Conservation (phyloP, 139 green algal species). For the Chlorella sp. region DNA sequence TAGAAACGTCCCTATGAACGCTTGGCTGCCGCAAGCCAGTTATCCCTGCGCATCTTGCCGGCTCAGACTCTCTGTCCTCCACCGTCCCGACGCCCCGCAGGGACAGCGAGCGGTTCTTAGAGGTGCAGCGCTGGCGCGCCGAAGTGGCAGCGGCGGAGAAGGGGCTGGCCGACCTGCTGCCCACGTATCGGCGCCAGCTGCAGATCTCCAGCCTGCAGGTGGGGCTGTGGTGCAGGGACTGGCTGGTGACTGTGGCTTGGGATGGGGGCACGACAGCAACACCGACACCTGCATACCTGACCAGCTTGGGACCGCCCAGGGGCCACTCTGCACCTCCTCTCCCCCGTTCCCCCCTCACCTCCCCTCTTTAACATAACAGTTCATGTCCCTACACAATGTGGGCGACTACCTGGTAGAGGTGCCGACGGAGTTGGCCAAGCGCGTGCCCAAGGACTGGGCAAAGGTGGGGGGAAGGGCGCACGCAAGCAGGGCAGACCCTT, state of each 20-base stretch:
- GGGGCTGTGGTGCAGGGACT: not conserved
- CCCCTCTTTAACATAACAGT: too few species aligned
- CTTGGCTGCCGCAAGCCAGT: not conserved
- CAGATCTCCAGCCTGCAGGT: slow-evolving; percentile 40
- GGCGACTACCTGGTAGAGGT: slow-evolving; percentile 82
- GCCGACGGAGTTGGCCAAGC: slow-evolving; percentile 47
- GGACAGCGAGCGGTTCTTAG: slow-evolving; percentile 49
- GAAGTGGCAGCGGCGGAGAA: slow-evolving; percentile 43
- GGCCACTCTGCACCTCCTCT: not conserved
- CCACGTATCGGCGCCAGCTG: slow-evolving; percentile 44
- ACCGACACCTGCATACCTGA: too few species aligned
- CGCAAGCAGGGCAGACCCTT: too few species aligned
- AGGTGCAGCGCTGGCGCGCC: slow-evolving; percentile 34
- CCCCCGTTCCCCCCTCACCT: too few species aligned
- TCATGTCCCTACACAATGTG: not conserved
- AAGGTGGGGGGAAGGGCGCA: slow-evolving; percentile 33
- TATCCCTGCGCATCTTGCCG: not conserved
- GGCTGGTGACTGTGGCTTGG: too few species aligned
- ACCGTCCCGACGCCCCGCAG: not conserved
- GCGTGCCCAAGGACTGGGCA: slow-evolving; percentile 58
- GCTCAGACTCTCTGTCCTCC: too few species aligned
- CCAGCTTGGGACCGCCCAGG: too few species aligned
- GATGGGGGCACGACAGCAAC: too few species aligned
- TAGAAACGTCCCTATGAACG: not conserved
- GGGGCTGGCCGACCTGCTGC: slow-evolving; percentile 54